Conservation (phyloP, 192 early-diverging fungal genomes). For the Linnemannia zychae region DNA sequence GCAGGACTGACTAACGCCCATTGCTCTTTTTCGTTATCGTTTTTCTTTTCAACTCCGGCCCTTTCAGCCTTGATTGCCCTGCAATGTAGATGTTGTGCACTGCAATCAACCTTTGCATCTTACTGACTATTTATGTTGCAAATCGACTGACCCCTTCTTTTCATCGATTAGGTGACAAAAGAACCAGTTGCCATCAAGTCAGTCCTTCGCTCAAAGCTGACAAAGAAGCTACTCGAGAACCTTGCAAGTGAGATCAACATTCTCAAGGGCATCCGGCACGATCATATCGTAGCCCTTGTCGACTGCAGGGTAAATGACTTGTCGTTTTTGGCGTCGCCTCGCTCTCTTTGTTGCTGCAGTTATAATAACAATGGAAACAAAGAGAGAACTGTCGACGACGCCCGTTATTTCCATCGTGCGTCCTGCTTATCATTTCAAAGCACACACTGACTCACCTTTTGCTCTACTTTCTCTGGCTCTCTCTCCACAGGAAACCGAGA, state of each 20-base stretch:
- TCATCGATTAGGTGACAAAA: constrained; percentile 61
- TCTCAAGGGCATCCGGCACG: constrained; percentile 86
- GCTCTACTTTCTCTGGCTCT: neutral
- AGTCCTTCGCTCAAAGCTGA: constrained; percentile 89
- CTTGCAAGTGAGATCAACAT: constrained; percentile 97
- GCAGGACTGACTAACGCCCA: neutral
- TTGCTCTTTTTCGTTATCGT: neutral
- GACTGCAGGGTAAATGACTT: constrained; percentile 83
- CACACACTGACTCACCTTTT: neutral
- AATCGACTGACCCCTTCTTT: neutral
- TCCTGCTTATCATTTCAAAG: neutral
- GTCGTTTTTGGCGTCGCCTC: neutral
- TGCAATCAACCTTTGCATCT: neutral
- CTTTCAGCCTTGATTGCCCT: neutral
- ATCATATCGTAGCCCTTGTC: constrained; percentile 88
- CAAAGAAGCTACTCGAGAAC: constrained; percentile 91
- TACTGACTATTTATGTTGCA: neutral
- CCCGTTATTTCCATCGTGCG: neutral
- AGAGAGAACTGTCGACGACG: neutral
- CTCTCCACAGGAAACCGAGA: constrained; percentile 82
- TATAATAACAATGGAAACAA: neutral
- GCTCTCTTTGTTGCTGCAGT: neutral
- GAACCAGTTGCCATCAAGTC: constrained; percentile 91
- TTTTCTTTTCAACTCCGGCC: neutral
- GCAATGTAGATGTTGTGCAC: neutral